phyloP scores from a whole-genome alignment of 169 alveolate genomes.

The Plasmodium coatneyi region DNA sequence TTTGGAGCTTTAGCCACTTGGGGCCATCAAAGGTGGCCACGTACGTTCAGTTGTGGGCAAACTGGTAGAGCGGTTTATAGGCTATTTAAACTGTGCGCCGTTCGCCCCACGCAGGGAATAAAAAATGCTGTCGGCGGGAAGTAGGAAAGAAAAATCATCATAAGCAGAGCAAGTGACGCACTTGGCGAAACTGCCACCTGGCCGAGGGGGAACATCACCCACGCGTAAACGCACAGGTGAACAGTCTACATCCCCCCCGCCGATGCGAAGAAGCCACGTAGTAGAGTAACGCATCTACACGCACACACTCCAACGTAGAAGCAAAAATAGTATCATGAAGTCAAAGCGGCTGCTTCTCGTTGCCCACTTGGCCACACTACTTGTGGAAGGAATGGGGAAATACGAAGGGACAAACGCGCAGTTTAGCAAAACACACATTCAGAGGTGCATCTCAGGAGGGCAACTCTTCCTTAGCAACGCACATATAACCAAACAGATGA shows the following conservation, averaged over 20 bases:
- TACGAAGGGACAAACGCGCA: background rate
- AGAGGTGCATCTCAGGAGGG: slow-evolving; percentile 19
- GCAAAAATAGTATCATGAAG: slow-evolving; percentile 33
- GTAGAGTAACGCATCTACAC: background rate
- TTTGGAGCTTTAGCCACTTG: background rate
- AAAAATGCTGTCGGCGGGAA: background rate
- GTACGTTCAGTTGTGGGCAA: background rate
- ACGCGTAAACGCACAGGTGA: background rate
- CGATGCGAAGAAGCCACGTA: background rate
- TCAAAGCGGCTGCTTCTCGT: slow-evolving; percentile 4
- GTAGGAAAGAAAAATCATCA: background rate
- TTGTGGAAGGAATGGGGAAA: slow-evolving; percentile 17
- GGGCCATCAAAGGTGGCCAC: background rate
- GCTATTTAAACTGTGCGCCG: background rate
- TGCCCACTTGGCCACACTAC: slow-evolving; percentile 11
- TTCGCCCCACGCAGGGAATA: background rate
- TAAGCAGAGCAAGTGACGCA: background rate
- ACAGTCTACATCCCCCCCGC: background rate
- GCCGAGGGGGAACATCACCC: background rate
- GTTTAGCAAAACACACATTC: background rate
- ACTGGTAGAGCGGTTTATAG: background rate
- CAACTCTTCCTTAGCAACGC: slow-evolving; percentile 19
- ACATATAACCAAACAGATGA: slow-evolving; percentile 46
- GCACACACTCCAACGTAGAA: background rate
- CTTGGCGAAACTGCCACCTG: background rate